phyloP scores from a whole-genome alignment of 768 basidiomycete species.

The Psilocybe sp. region DNA sequence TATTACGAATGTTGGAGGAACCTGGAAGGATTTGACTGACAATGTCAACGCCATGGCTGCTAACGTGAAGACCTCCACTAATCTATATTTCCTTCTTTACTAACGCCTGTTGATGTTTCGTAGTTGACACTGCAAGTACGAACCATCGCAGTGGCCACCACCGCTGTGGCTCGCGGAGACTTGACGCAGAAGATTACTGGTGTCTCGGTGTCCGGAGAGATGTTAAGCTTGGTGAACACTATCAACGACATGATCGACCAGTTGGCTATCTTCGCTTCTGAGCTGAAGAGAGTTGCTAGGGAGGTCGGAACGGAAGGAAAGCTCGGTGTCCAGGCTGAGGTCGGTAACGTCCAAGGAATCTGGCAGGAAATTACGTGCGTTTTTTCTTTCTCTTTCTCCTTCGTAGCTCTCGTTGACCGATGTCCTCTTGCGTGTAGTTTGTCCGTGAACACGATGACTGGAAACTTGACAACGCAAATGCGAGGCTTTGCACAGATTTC shows the following conservation, averaged over 20 bases:
- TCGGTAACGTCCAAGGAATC: conserved; percentile 94
- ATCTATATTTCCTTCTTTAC: background rate
- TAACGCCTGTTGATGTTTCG: background rate
- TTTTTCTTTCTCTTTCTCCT: background rate
- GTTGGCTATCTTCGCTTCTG: conserved; percentile 52
- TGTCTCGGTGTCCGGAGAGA: conserved; percentile 92
- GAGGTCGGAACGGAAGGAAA: conserved; percentile 99
- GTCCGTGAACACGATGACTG: conserved; percentile 97
- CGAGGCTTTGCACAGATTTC: conserved; percentile 99
- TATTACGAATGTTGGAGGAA: conserved; percentile 92
- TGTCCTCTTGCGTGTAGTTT: conserved; percentile 43
- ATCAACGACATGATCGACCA: conserved; percentile 86
- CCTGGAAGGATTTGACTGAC: conserved; percentile 96
- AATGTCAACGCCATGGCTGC: conserved; percentile 96
- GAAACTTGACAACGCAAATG: conserved; percentile 95
- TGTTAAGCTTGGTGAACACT: conserved; percentile 92
- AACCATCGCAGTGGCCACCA: conserved; percentile 90
- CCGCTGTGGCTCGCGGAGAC: conserved; percentile 92
- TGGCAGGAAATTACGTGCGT: conserved; percentile 98
- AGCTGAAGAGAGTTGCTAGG: conserved; percentile 90
- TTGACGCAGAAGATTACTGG: conserved; percentile 91
- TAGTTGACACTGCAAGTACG: conserved; percentile 91
- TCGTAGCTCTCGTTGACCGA: background rate
- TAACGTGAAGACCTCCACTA: conserved; percentile 54
- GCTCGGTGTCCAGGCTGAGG: conserved; percentile 94